phyloP scores from a whole-genome alignment of 495 filamentous ascomycete genomes.

The Aspergillus olivimuriae region DNA sequence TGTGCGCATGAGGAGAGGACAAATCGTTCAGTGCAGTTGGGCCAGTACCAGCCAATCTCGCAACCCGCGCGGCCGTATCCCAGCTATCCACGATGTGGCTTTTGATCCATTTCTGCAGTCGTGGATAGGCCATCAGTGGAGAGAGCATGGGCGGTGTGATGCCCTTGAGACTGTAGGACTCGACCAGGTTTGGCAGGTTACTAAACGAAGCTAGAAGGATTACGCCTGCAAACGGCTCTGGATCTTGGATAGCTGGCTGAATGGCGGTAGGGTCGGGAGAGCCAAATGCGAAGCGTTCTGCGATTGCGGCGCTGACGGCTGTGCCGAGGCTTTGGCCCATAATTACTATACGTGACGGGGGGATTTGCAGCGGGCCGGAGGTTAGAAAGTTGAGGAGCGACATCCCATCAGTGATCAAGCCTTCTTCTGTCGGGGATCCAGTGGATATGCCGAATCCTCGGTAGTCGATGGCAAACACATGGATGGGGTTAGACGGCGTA shows the following conservation, averaged over 20 bases:
- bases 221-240: conserved; percentile 60
- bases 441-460: conserved; percentile 82
- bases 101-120: conserved; percentile 40
- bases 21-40: conserved; percentile 14
- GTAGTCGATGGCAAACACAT: conserved; percentile 75
- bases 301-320: conserved; percentile 66
- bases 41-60: conserved; percentile 32
- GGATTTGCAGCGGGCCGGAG: conserved; percentile 40
- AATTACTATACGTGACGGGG: conserved; percentile 66
- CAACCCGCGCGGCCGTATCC: conserved; percentile 46
- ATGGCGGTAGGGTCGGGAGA: conserved; percentile 26
- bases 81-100: conserved; percentile 48
- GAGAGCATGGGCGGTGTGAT: conserved; percentile 74
- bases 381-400: conserved; percentile 58
- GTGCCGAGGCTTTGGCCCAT: conserved; percentile 90
- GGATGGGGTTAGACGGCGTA: conserved; percentile 47
- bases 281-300: conserved; percentile 57
- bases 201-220: conserved; percentile 77
- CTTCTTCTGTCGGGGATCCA: conserved; percentile 72
- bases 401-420: conserved; percentile 74
- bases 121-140: conserved; percentile 58
- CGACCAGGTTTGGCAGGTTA: conserved; percentile 61
- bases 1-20: conserved; percentile 32
- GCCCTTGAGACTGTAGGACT: conserved; percentile 67
- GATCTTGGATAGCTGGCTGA: conserved; percentile 32